These are phyloP conservation scores for Leccinum imitatum DNA, from an alignment of 768 basidiomycete species.

Conservation along the genomic window DNA sequence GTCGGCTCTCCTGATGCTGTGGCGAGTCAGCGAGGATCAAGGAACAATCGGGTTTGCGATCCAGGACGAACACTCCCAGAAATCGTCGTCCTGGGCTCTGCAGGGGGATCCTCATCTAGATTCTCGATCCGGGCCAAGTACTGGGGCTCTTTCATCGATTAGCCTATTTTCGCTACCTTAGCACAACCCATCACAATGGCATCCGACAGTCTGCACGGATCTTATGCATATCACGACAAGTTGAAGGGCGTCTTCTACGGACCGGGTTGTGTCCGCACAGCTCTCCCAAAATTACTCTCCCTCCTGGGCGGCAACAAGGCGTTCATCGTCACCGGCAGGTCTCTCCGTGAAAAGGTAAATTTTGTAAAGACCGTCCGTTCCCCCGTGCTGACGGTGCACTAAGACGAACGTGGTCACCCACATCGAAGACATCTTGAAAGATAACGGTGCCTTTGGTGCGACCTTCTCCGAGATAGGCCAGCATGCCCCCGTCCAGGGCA, in stretches of 20 bases:
- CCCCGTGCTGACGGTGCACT: constrained; percentile 11
- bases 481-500: constrained; percentile 68
- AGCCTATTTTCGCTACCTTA: too few relatives aligned
- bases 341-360: constrained; percentile 58
- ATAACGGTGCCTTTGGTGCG: constrained; percentile 56
- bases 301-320: constrained; percentile 59
- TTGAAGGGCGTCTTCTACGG: constrained; percentile 55
- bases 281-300: constrained; percentile 61
- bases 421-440: constrained; percentile 47
- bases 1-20: not conserved
- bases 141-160: too few relatives aligned
- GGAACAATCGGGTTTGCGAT: too few relatives aligned
- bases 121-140: too few relatives aligned
- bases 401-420: constrained; percentile 28
- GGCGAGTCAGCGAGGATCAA: not conserved
- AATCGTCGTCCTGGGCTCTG: too few relatives aligned
- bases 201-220: constrained; percentile 38
- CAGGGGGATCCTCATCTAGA: too few relatives aligned
- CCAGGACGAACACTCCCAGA: too few relatives aligned
- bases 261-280: constrained; percentile 60
- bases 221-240: constrained; percentile 66
- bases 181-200: too few relatives aligned
- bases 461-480: constrained; percentile 76
- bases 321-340: constrained; percentile 70
- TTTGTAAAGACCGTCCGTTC: not conserved